Percentiles rank a stretch among this genome's conserved stretches.
Evolutionary conservation across 1,284 basidiomycete genomes (phyloP).

Genomic region (Rhodotorula mucilaginosa): DNA sequence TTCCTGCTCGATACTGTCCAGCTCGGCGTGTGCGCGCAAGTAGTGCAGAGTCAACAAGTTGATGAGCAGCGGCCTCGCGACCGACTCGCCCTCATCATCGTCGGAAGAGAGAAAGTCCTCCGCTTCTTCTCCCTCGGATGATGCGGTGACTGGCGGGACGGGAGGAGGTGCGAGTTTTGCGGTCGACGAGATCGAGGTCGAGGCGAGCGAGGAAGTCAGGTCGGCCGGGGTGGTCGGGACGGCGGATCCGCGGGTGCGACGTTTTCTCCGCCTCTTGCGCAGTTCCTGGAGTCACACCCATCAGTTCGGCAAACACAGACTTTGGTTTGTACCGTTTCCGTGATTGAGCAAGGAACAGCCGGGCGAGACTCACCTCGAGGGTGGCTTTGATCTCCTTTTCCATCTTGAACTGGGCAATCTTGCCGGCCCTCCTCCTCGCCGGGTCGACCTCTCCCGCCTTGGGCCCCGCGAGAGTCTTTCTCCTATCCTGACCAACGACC

Average conservation of each 20-base stretch:
- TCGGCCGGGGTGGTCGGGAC: constrained; percentile 11
- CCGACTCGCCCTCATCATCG: constrained; percentile 57
- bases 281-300: constrained; percentile 24
- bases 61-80: constrained; percentile 64
- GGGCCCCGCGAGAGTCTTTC: constrained; percentile 22
- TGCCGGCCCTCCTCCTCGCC: constrained; percentile 69
- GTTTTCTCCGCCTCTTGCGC: constrained; percentile 22
- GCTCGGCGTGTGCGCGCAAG: constrained; percentile 65
- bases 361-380: constrained; percentile 60
- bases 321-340: not conserved
- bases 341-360: constrained; percentile 1
- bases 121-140: constrained; percentile 10
- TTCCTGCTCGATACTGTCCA: constrained; percentile 71
- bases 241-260: constrained; percentile 55
- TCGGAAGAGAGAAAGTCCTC: constrained; percentile 50
- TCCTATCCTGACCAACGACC: constrained; percentile 64
- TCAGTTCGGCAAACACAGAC: too few species aligned
- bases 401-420: constrained; percentile 80
- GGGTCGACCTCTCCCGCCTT: constrained; percentile 55
- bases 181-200: not conserved
- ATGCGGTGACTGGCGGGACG: not conserved
- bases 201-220: constrained; percentile 38
- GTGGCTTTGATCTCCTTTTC: constrained; percentile 72
- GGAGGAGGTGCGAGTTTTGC: not conserved
- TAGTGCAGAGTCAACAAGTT: constrained; percentile 71